phyloP scores from a whole-genome alignment of 2,329 filamentous ascomycete genomes.

The Rosellinia necatrix region DNA sequence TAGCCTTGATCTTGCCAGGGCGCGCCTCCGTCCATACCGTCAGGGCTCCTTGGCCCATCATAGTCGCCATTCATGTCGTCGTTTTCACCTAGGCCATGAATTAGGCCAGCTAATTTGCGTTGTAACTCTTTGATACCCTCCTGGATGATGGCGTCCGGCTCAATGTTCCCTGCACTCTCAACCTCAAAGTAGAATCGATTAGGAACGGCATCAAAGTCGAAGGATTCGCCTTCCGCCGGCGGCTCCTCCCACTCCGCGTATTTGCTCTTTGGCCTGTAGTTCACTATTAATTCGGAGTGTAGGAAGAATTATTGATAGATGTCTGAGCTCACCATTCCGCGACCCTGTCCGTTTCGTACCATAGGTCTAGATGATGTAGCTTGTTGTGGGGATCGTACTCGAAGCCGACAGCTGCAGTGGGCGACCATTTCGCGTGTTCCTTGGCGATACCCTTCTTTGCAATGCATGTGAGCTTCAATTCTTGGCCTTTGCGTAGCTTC shows the following conservation, averaged over 20 bases:
- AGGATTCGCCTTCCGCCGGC: slow-evolving; percentile 79
- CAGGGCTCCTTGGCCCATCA: slow-evolving; percentile 69
- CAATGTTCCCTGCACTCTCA: slow-evolving; percentile 84
- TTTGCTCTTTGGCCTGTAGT: slow-evolving; percentile 77
- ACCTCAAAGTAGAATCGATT: slow-evolving; percentile 91
- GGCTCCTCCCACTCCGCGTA: slow-evolving; percentile 82
- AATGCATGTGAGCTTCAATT: slow-evolving; percentile 86
- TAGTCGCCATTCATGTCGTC: slow-evolving; percentile 64
- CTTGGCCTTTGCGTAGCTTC: slow-evolving; percentile 88
- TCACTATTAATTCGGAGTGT: slow-evolving; percentile 33
- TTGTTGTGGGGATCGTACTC: slow-evolving; percentile 99
- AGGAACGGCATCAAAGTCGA: slow-evolving; percentile 88
- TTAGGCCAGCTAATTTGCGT: slow-evolving; percentile 82
- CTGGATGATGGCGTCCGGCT: slow-evolving; percentile 87
- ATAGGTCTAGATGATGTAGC: slow-evolving; percentile 86
- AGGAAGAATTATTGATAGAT: neutral
- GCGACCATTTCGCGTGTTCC: slow-evolving; percentile 98
- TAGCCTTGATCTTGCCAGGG: slow-evolving; percentile 68
- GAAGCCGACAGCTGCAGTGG: slow-evolving; percentile 89
- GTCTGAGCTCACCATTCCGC: slow-evolving; percentile 75
- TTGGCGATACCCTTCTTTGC: slow-evolving; percentile 99
- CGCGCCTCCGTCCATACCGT: slow-evolving; percentile 61
- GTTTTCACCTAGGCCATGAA: slow-evolving; percentile 62
- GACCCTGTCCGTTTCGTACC: slow-evolving; percentile 85
- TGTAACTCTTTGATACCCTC: slow-evolving; percentile 88